These are phyloP conservation scores for Mrakia frigida DNA, from an alignment of 768 basidiomycete species.

Conservation along the genomic window DNA sequence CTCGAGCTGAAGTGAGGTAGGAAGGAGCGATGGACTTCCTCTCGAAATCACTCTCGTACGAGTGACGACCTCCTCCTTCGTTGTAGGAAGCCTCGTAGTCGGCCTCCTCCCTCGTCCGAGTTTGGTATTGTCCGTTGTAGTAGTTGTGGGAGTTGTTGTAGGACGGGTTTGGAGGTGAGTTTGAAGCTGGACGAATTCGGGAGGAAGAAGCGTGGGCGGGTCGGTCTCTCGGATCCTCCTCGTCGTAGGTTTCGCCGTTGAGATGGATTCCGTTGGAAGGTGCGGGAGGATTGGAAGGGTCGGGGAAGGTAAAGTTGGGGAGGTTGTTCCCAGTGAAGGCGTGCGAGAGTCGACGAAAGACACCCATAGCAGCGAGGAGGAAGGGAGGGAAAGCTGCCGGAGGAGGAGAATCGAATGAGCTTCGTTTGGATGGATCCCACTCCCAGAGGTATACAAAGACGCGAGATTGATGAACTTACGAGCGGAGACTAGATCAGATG, in stretches of 20 bases:
- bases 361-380: slow-evolving; percentile 53
- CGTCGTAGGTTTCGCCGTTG: slow-evolving; percentile 6
- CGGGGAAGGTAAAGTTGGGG: slow-evolving; percentile 17
- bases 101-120: not conserved
- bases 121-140: no score
- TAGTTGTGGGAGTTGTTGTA: not conserved
- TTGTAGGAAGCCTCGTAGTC: not conserved
- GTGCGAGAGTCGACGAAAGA: slow-evolving; percentile 26
- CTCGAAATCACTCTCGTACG: slow-evolving; percentile 20
- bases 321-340: slow-evolving; percentile 27
- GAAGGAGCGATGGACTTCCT: slow-evolving; percentile 26
- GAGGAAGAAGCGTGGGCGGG: slow-evolving; percentile 12
- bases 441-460: no score
- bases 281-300: not conserved
- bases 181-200: not conserved
- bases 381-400: slow-evolving; percentile 53
- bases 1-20: slow-evolving; percentile 19
- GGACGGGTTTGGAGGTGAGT: not conserved
- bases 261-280: not conserved
- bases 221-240: not conserved
- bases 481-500: not conserved
- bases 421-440: not conserved
- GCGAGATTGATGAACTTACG: not conserved
- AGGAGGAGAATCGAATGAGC: not conserved
- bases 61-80: not conserved